A percentile compares a stretch with the other conserved stretches of the same genome.
phyloP scores from a whole-genome alignment of 2,329 filamentous ascomycete species.

The Cytospora piceicola region DNA sequence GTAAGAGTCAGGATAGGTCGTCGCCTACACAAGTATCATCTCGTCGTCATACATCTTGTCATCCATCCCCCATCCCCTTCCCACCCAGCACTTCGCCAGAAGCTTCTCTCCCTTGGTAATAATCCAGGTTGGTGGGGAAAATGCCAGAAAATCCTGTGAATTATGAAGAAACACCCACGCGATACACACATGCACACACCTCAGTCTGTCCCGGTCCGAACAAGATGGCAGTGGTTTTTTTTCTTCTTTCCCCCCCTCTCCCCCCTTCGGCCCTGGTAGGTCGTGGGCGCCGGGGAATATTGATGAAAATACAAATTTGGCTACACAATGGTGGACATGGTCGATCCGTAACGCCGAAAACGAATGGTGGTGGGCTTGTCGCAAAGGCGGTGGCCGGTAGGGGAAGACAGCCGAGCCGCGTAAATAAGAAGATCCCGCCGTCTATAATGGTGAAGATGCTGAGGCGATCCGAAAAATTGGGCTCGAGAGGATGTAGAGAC shows the following conservation, averaged over 20 bases:
- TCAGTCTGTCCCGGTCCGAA: background rate
- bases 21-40: background rate
- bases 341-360: constrained; percentile 14
- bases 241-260: background rate
- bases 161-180: constrained; percentile 1
- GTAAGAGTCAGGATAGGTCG: background rate
- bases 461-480: constrained; percentile 6
- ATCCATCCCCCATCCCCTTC: background rate
- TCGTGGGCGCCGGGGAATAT: background rate
- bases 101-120: background rate
- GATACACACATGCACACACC: background rate
- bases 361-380: constrained; percentile 18
- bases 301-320: constrained; percentile 17
- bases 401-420: constrained; percentile 1
- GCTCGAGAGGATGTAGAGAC: background rate
- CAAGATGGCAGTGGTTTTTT: background rate
- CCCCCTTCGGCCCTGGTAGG: background rate
- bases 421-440: constrained; percentile 9
- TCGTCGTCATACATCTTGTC: constrained; percentile 1
- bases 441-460: constrained; percentile 7
- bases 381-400: background rate
- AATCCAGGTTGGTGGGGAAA: background rate
- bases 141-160: constrained; percentile 4
- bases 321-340: constrained; percentile 17
- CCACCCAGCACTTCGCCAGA: background rate